Evolutionary conservation across 116 monocot species (phyloP).

Genomic region (Trichopus zeylanicus): DNA sequence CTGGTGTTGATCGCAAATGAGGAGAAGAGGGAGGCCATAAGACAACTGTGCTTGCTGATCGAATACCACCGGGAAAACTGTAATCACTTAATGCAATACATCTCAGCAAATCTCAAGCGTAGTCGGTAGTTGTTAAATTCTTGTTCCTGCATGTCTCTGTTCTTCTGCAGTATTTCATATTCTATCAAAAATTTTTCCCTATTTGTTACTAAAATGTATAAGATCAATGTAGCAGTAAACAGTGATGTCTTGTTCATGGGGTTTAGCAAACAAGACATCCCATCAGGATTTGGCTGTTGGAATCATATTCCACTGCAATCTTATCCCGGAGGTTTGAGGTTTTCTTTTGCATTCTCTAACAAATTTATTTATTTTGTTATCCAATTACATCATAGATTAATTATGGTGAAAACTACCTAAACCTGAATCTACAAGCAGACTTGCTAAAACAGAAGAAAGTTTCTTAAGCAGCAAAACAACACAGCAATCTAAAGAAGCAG

Average conservation of each 20-base stretch:
- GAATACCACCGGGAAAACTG: conserved; percentile 74
- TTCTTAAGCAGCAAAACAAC: no score
- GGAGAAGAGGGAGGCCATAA: conserved; percentile 81
- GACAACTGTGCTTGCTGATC: conserved; percentile 69
- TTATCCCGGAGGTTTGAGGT: no score
- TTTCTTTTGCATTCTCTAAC: no score
- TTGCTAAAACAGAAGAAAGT: background rate
- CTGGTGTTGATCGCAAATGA: conserved; percentile 44
- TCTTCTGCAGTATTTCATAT: background rate
- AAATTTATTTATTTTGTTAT: no score
- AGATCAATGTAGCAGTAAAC: background rate
- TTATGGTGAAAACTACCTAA: no score
- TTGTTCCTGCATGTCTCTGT: background rate
- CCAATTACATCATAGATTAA: no score
- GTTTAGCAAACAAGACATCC: no score
- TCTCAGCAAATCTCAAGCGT: conserved; percentile 21
- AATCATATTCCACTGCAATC: no score
- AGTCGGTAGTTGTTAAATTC: background rate
- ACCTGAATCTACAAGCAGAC: background rate
- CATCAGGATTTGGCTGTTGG: no score
- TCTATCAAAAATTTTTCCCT: background rate
- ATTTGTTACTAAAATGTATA: background rate
- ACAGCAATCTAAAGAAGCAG: background rate
- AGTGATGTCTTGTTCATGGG: no score
- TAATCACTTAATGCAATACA: conserved; percentile 20